A percentile compares a stretch with the other conserved stretches of the same genome.
Evolutionary conservation across 2,329 filamentous ascomycete species (phyloP).

Genomic region (Thermoascus crustaceus): DNA sequence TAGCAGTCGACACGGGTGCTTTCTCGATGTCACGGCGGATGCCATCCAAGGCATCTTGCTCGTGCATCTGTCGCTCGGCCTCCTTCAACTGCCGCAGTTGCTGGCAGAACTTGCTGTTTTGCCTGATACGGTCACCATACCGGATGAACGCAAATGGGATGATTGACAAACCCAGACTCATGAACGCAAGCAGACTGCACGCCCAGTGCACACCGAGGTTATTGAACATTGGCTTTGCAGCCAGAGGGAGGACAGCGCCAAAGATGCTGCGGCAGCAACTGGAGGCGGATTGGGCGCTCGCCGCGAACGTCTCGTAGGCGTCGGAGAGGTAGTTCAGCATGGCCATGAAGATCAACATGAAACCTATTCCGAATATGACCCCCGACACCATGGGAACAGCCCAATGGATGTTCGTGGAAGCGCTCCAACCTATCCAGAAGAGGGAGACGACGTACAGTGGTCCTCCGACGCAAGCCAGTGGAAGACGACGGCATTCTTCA

Average conservation of each 20-base stretch:
- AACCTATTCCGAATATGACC: constrained; percentile 55
- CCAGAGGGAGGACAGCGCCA: constrained; percentile 52
- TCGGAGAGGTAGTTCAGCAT: constrained; percentile 59
- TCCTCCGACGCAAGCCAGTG: constrained; percentile 61
- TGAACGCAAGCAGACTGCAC: constrained; percentile 34
- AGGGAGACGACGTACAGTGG: constrained; percentile 46
- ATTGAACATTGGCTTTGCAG: constrained; percentile 36
- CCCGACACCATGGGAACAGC: constrained; percentile 51
- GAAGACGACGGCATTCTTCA: constrained; percentile 55
- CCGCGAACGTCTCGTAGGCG: constrained; percentile 59
- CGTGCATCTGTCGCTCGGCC: no score
- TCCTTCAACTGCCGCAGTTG: constrained; percentile 29
- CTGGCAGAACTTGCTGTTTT: constrained; percentile 36
- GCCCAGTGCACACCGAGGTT: constrained; percentile 36
- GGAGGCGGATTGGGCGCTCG: constrained; percentile 48
- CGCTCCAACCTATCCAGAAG: constrained; percentile 40
- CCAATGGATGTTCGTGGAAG: constrained; percentile 27
- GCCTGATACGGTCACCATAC: constrained; percentile 31
- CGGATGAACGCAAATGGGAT: constrained; percentile 38
- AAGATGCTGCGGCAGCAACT: constrained; percentile 45
- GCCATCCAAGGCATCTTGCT: no score
- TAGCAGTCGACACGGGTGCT: no score
- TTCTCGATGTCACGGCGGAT: no score
- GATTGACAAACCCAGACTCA: constrained; percentile 28
- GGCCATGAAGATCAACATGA: constrained; percentile 55